phyloP scores from a whole-genome alignment of 2,329 filamentous ascomycete species.

The Dichotomopilus funicola region DNA sequence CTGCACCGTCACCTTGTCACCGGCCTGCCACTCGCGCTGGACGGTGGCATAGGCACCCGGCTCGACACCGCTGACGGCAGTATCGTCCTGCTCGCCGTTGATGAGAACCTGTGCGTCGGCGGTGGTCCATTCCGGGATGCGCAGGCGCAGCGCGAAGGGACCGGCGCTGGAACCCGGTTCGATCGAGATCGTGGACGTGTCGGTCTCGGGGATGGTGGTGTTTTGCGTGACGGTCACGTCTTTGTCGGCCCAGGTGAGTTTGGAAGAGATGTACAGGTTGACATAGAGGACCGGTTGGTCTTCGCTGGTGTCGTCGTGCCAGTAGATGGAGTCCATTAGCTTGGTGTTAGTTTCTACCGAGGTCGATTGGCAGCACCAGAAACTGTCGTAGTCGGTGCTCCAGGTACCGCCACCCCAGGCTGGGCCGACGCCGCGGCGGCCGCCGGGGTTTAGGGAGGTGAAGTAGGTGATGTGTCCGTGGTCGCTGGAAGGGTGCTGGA shows the following conservation, averaged over 20 bases:
- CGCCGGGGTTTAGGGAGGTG: slow-evolving; percentile 43
- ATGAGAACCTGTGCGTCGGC: slow-evolving; percentile 33
- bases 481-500: slow-evolving; percentile 36
- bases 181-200: slow-evolving; percentile 36
- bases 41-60: slow-evolving; percentile 38
- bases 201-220: slow-evolving; percentile 37
- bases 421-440: slow-evolving; percentile 42
- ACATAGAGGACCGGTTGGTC: slow-evolving; percentile 38
- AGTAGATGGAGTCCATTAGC: slow-evolving; percentile 47
- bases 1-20: slow-evolving; percentile 38
- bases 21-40: slow-evolving; percentile 35
- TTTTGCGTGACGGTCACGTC: slow-evolving; percentile 36
- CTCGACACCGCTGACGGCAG: slow-evolving; percentile 14
- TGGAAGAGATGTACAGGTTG: slow-evolving; percentile 44
- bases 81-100: slow-evolving; percentile 33
- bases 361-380: slow-evolving; percentile 50
- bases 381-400: slow-evolving; percentile 46
- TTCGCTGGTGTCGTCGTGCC: slow-evolving; percentile 22
- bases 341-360: slow-evolving; percentile 48
- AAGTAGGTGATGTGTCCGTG: slow-evolving; percentile 51
- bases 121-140: slow-evolving; percentile 41
- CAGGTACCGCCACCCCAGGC: slow-evolving; percentile 49
- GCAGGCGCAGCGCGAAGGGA: slow-evolving; percentile 33
- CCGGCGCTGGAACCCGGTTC: slow-evolving; percentile 27
- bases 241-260: slow-evolving; percentile 37